Percentiles rank a stretch among this genome's conserved stretches.
These are phyloP conservation scores for Cicer arietinum DNA, from an alignment of 306 rosid species.

Conservation along the genomic window DNA sequence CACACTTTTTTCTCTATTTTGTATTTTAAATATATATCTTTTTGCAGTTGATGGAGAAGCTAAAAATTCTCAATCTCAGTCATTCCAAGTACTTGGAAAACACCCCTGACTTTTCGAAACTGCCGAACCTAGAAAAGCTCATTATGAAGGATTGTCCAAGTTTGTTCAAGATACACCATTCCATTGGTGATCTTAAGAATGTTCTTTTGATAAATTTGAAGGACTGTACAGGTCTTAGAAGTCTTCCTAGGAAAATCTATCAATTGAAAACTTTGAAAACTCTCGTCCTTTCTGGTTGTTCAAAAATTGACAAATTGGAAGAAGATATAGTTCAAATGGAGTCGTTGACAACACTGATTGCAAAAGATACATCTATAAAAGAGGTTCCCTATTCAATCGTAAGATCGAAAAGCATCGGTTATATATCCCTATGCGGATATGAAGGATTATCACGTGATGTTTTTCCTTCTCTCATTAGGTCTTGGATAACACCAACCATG, in stretches of 20 bases:
- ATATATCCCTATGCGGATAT: conserved; percentile 44
- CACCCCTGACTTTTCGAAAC: conserved; percentile 48
- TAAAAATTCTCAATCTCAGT: conserved; percentile 50
- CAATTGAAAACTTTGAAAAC: conserved; percentile 47
- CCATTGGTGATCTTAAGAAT: conserved; percentile 35
- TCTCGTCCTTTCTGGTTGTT: conserved; percentile 55
- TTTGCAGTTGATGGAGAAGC: conserved; percentile 18
- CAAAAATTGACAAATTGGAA: conserved; percentile 43
- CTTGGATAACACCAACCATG: conserved; percentile 43
- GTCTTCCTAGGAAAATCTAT: conserved; percentile 26
- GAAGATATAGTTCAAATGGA: conserved; percentile 51
- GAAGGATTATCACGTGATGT: conserved; percentile 41
- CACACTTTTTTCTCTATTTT: background rate
- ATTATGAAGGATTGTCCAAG: conserved; percentile 36
- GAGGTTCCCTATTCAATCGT: conserved; percentile 36
- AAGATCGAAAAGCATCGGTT: conserved; percentile 25
- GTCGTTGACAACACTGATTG: conserved; percentile 50
- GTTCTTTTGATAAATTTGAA: conserved; percentile 31
- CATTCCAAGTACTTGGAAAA: conserved; percentile 3
- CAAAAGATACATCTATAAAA: conserved; percentile 44
- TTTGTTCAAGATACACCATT: conserved; percentile 37
- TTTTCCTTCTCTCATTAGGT: conserved; percentile 44
- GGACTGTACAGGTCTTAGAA: conserved; percentile 32
- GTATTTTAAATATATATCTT: background rate
- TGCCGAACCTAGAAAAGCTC: conserved; percentile 49